Evolutionary conservation across 1,139 yeast genomes (phyloP).

Genomic region (Zygosaccharomyces pseudobailii): DNA sequence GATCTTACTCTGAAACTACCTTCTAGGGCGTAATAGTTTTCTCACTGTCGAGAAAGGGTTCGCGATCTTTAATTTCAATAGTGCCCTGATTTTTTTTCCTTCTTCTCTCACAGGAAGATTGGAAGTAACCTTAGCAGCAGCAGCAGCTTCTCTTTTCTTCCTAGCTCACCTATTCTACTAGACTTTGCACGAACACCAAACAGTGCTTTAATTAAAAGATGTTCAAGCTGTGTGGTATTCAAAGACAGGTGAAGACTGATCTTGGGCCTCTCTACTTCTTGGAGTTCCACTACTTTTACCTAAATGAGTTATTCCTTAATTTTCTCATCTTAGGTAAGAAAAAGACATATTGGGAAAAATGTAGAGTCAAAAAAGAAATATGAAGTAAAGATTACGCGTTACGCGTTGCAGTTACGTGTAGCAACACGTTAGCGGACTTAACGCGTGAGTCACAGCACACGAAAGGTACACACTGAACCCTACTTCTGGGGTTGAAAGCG

Average conservation of each 20-base stretch:
- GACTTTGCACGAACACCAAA: neutral
- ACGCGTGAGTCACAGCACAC: neutral
- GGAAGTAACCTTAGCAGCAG: neutral
- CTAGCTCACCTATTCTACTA: neutral
- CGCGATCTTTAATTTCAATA: neutral
- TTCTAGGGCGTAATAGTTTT: neutral
- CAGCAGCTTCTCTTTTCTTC: neutral
- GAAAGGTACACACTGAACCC: neutral
- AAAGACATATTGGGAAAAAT: neutral
- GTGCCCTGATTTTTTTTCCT: neutral
- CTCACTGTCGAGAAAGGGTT: neutral
- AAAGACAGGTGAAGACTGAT: neutral
- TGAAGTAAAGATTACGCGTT: neutral
- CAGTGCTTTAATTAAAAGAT: neutral
- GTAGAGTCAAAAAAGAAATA: neutral
- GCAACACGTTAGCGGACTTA: neutral
- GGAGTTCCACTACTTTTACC: constrained; percentile 1
- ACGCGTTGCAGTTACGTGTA: neutral
- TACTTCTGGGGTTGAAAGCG: too few relatives aligned
- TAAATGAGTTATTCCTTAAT: constrained; percentile 1
- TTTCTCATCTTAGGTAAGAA: neutral
- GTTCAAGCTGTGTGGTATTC: neutral
- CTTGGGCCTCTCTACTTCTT: neutral
- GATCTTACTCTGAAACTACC: neutral
- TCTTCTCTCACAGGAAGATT: neutral